Base-by-base conservation (phyloP, 1,139 yeast genomes). In the Saccharomyces uvarum region DNA sequence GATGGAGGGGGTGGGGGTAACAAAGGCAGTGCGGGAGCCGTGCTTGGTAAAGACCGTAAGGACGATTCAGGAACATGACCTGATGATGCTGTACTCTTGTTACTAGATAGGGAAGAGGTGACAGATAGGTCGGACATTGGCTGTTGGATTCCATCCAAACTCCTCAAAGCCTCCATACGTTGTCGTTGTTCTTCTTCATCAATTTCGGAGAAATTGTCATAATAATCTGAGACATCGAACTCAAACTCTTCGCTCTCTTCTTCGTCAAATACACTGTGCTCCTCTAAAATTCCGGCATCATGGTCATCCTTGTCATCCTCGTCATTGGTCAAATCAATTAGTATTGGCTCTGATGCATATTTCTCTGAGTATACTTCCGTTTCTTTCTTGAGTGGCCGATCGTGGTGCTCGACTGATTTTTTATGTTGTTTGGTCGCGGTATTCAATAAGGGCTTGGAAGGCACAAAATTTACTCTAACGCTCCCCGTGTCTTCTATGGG, bases 161-260 rank as follows among this genome's bases (percentile, higher is more conserved):
- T 38, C 16, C 19, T 38, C 4, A 73, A 56, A 0, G 76, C 63
- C 50, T 71, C 74, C n/a, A 16, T 16, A 3, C 24, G 19, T 5
- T 16, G 64, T 27, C 62, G 62, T 11, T 59, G 53, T 51, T 63
- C 66, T 52, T 60, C 59, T n/a, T 60, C 62, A 6, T 54, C 57
- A 8, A 51, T 53, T 31, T 61, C 64, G 50, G 62, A 38, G 53
- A 61, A 63, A 32, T 60, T 59, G 27, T 59, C 60, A 48, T 60
- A 65, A 38, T 57, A 61, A 52, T 60, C 61, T 7, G 63, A 63
- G 6, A 62, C 57, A 49, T 62, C 64, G 47, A 62, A 64, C 9
- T 59, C 52, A 24, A 51, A 52, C n/a, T 54, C 54, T n/a, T 56
- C 52, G 91, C 78, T 54, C 83, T 80, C 0, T 93, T 83, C 55